Evolutionary conservation across 2,329 filamentous ascomycete species (phyloP).

Genomic region (Blastomyces silverae): DNA sequence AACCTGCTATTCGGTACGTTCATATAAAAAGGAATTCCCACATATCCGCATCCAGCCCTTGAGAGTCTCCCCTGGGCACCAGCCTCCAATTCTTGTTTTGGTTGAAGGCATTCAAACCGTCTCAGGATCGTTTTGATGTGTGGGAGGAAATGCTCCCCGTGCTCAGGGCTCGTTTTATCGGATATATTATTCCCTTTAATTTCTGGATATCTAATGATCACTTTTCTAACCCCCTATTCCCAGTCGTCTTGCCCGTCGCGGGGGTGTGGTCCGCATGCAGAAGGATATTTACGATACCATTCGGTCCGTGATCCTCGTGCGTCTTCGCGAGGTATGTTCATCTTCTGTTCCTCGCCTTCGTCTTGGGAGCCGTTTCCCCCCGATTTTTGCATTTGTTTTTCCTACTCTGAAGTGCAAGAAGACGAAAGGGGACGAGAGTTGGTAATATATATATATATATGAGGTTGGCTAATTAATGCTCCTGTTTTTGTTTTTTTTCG

Average conservation of each 20-base stretch:
- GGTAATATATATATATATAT: not conserved
- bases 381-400: not conserved
- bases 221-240: too few species aligned
- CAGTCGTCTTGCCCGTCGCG: constrained; percentile 35
- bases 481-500: not conserved
- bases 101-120: not conserved
- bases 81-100: too few species aligned
- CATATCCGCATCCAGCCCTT: not conserved
- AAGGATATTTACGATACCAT: constrained; percentile 28
- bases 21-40: not conserved
- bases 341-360: not conserved
- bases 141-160: not conserved
- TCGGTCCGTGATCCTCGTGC: constrained; percentile 22
- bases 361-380: not conserved
- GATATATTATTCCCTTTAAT: not conserved
- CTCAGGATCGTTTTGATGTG: not conserved
- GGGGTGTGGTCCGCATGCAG: constrained; percentile 30
- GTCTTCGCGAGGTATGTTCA: constrained; percentile 25
- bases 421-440: not conserved
- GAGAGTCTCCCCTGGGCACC: too few species aligned
- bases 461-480: not conserved
- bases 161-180: too few species aligned
- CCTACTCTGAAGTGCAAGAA: not conserved
- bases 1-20: constrained; percentile 29
- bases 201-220: not conserved